Conservation (phyloP, 306 rosid genomes). For the Vicia sativa region DNA sequence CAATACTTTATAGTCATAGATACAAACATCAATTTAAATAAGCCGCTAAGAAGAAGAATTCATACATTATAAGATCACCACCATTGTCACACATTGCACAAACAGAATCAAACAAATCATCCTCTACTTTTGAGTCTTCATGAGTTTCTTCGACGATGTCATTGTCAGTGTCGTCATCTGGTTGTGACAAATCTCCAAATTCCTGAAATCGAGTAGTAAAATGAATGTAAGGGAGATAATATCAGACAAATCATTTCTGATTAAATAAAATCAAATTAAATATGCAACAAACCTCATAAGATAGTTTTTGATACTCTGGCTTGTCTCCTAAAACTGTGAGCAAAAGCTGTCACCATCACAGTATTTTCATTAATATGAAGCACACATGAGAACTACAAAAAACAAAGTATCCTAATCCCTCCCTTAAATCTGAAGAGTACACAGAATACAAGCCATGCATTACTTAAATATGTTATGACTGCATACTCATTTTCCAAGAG, state of each 20-base stretch:
- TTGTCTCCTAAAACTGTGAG: slow-evolving; percentile 51
- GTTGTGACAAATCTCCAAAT: slow-evolving; percentile 43
- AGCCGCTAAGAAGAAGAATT: slow-evolving; percentile 12
- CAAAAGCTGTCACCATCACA: slow-evolving; percentile 67
- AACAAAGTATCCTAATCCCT: slow-evolving; percentile 10
- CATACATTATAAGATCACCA: slow-evolving; percentile 70
- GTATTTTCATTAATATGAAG: slow-evolving; percentile 38
- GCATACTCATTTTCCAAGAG: background rate
- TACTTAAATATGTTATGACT: slow-evolving; percentile 11
- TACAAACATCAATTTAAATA: slow-evolving; percentile 11
- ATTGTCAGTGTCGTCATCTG: slow-evolving; percentile 50
- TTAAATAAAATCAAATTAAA: slow-evolving; percentile 18
- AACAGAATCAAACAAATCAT: slow-evolving; percentile 60
- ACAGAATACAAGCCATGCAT: background rate
- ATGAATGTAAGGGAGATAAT: background rate
- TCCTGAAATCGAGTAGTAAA: slow-evolving; percentile 52
- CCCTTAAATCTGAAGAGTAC: background rate
- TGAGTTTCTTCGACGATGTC: slow-evolving; percentile 41
- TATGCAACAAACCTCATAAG: slow-evolving; percentile 56
- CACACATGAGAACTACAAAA: slow-evolving; percentile 6
- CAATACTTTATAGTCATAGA: background rate
- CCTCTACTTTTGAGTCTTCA: slow-evolving; percentile 57
- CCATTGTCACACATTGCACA: slow-evolving; percentile 95
- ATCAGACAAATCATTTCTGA: background rate
- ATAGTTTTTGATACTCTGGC: slow-evolving; percentile 39